Conservation (phyloP, 805 yeast genomes). For the Suhomyces faveliae region DNA sequence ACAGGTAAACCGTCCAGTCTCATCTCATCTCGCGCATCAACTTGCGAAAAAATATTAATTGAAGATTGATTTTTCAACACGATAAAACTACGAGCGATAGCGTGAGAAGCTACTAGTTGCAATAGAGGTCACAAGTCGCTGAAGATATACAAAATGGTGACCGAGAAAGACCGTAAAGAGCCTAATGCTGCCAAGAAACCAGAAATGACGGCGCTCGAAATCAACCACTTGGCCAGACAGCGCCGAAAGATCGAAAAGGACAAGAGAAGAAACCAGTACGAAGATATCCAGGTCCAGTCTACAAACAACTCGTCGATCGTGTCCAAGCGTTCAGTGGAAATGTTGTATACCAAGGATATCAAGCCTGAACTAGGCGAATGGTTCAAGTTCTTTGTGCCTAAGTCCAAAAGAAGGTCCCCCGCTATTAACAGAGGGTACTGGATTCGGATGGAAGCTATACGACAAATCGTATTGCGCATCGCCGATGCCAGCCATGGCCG, state of each 20-base stretch:
- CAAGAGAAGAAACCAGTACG: constrained; percentile 46
- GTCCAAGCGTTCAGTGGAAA: constrained; percentile 77
- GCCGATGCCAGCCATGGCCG: constrained; percentile 22
- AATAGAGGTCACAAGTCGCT: no score
- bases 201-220: constrained; percentile 3
- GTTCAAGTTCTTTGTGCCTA: constrained; percentile 66
- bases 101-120: no score
- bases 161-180: not conserved
- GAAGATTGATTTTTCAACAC: not conserved
- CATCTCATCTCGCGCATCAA: not conserved
- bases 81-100: not conserved
- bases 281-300: constrained; percentile 74
- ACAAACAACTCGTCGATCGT: constrained; percentile 83
- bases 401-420: constrained; percentile 69
- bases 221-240: constrained; percentile 24
- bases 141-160: no score
- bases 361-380: constrained; percentile 43
- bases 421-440: constrained; percentile 82
- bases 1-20: not conserved
- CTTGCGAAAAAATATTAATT: not conserved
- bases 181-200: not conserved
- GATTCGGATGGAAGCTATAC: constrained; percentile 72
- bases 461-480: constrained; percentile 50
- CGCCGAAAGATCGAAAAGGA: constrained; percentile 42
- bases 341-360: constrained; percentile 44